A percentile compares a stretch with the other conserved stretches of the same genome.
Conservation (phyloP, 148 eudicot species). For the Gaultheria prostrata region DNA sequence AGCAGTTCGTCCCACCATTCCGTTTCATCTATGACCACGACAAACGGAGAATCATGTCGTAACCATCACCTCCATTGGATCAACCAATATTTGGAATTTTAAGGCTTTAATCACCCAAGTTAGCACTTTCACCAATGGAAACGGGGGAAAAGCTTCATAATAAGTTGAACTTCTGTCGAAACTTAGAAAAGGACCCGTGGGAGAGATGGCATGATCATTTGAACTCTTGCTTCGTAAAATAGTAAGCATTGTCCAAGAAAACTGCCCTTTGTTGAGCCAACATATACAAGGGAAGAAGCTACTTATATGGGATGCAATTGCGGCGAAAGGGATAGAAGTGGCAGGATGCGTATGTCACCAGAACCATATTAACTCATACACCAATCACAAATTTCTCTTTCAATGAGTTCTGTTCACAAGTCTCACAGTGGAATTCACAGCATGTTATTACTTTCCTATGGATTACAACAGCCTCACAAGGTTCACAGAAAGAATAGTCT, state of each 20-base stretch:
- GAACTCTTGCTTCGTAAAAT: neutral
- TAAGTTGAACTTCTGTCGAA: neutral
- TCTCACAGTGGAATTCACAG: slow-evolving; percentile 7
- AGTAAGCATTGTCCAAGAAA: neutral
- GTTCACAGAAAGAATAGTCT: slow-evolving; percentile 9
- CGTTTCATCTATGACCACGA: neutral
- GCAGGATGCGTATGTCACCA: neutral
- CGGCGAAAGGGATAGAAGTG: neutral
- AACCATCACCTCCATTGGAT: neutral
- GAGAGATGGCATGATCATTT: neutral
- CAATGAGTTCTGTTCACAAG: neutral
- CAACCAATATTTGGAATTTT: too few relatives aligned
- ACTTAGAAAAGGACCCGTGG: neutral
- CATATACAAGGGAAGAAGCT: neutral
- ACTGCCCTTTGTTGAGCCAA: neutral
- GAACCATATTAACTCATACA: neutral
- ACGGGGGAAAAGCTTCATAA: neutral
- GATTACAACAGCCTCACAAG: slow-evolving; percentile 8
- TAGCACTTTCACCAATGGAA: neutral
- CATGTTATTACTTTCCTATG: neutral
- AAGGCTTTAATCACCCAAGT: too few relatives aligned
- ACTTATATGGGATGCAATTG: neutral
- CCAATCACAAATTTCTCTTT: neutral
- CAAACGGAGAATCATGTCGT: neutral
- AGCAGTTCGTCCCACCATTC: neutral